Evolutionary conservation across 306 rosid genomes (phyloP).

Genomic region (Styphnolobium japonicum): DNA sequence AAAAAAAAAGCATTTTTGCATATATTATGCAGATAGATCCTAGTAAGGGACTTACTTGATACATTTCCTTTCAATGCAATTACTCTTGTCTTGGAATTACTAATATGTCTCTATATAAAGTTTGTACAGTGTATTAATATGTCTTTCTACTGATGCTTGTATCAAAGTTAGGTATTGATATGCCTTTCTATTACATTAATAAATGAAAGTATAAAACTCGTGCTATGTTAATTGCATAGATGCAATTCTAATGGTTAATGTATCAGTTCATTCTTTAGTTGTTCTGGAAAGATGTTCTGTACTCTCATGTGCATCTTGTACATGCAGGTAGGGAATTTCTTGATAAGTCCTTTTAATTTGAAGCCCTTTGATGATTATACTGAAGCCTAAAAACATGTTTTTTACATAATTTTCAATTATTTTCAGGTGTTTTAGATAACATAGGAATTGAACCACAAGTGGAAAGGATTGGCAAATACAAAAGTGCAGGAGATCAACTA

Average conservation of each 20-base stretch:
- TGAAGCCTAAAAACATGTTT: slow-evolving; percentile 11
- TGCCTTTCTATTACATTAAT: slow-evolving; percentile 2
- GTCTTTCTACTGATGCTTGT: neutral
- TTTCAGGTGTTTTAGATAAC: slow-evolving; percentile 80
- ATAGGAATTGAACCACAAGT: slow-evolving; percentile 88
- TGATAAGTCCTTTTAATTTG: neutral
- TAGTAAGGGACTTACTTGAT: neutral
- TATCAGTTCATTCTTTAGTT: neutral
- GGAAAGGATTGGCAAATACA: slow-evolving; percentile 91
- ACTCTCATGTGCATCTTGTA: neutral
- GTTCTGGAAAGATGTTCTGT: neutral
- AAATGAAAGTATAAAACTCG: neutral
- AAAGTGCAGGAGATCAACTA: slow-evolving; percentile 94
- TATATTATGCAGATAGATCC: neutral
- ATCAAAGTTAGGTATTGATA: neutral
- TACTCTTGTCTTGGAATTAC: neutral
- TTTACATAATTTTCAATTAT: slow-evolving; percentile 9
- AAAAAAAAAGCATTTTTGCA: neutral
- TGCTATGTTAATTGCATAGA: neutral
- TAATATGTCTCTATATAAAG: neutral
- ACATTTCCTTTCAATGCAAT: neutral
- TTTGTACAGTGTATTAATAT: neutral
- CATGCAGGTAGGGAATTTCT: neutral
- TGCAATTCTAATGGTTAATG: neutral
- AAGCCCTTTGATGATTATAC: slow-evolving; percentile 7